phyloP scores from a whole-genome alignment of 2,329 filamentous ascomycete species.

The Cryoendolithus antarcticus region DNA sequence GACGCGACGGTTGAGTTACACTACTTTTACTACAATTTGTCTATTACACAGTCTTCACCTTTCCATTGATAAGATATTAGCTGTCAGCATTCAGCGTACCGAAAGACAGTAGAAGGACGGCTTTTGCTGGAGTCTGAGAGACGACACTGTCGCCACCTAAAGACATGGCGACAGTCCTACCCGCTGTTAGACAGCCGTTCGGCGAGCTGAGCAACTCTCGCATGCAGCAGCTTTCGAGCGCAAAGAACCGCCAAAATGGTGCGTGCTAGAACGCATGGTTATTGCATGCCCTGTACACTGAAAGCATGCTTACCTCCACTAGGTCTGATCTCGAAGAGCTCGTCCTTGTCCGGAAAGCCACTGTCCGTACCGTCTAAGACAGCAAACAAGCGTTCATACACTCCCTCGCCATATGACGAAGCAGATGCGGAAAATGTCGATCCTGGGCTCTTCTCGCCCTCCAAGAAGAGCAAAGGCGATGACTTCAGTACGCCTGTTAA shows the following conservation, averaged over 20 bases:
- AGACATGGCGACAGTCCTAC: constrained; percentile 18
- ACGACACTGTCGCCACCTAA: no score
- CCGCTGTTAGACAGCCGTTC: constrained; percentile 54
- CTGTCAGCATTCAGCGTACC: no score
- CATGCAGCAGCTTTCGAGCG: constrained; percentile 58
- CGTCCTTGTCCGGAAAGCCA: constrained; percentile 17
- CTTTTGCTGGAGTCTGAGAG: no score
- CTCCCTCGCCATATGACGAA: constrained; percentile 32
- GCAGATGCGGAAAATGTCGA: constrained; percentile 48
- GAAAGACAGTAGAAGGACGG: no score
- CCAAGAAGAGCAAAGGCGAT: constrained; percentile 40
- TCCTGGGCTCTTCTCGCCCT: constrained; percentile 37
- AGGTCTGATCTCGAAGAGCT: constrained; percentile 6
- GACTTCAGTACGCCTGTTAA: constrained; percentile 25
- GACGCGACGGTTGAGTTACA: no score
- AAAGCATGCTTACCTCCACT: no score
- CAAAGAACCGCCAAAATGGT: constrained; percentile 65
- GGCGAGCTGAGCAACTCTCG: constrained; percentile 58
- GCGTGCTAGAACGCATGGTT: constrained; percentile 12
- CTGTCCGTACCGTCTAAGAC: constrained; percentile 16
- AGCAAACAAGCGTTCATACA: constrained; percentile 35
- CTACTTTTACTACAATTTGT: no score
- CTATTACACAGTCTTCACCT: no score
- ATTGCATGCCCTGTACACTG: no score
- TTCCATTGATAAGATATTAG: no score